Evolutionary conservation across 495 filamentous ascomycete species (phyloP), one percentile per base, ranked within the genome.

Genomic region (Penicillium flavigenum): DNA sequence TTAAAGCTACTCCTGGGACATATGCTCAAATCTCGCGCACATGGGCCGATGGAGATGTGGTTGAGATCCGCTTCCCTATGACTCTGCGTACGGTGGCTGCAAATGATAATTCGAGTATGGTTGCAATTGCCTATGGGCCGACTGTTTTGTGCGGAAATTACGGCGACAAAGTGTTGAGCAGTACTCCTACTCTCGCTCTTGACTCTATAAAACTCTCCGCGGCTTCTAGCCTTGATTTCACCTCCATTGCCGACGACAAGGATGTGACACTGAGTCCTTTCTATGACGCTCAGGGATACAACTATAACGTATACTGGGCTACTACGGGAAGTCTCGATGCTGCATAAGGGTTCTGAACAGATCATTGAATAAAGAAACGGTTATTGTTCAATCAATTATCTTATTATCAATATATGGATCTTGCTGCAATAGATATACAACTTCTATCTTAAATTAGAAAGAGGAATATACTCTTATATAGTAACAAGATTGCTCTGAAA

Each of bases 251-350:
- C n/a, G 27, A 47, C 4, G n/a, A n/a, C 5, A 31, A 31, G 10
- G 2, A 17, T 4, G 27, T 47, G 9, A 47, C 8, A 31, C 16
- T 47, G 27, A 29, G 45, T 31, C 7, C 45, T 19, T 47, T 47
- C 26, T 47, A 47, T 31, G 45, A 47, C 29, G 45, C 45, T 11
- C 45, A 47, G 26, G 45, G 45, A 31, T 47, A 47, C n/a, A 47
- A 47, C 12, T 47, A 47, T 31, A 47, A 47, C 9, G 45, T 47
- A 12, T 47, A 47, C 27, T 47, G 45, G 45, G 4, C 26, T 47
- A 47, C 27, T n/a, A 47, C 27, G 10, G 45, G 45, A 31, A 47
- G 16, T 19, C 26, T 47, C 26, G 14, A 27, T 24, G 12, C 5
- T 12, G 24, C 5, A 14, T 47, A 47, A 14, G 10, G 24, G 16